Percentiles rank a stretch among this genome's conserved stretches.
These are phyloP conservation scores for Canavalia ensiformis DNA, from an alignment of 306 rosid genomes.

Conservation along the genomic window DNA sequence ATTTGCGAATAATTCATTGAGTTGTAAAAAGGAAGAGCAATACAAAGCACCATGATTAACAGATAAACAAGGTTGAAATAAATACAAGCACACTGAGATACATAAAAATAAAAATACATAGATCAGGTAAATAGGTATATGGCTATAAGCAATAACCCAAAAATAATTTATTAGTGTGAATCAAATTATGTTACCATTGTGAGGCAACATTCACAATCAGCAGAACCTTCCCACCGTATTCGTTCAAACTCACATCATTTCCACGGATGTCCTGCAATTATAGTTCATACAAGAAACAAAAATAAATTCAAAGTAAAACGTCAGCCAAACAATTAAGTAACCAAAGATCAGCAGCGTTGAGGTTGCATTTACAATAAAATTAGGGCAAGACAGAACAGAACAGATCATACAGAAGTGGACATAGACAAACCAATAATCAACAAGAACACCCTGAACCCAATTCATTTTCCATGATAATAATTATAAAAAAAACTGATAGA, in stretches of 20 bases:
- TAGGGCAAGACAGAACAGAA: not conserved
- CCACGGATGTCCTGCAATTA: constrained; percentile 78
- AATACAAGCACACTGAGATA: not conserved
- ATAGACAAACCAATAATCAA: constrained; percentile 12
- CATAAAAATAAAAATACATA: not conserved
- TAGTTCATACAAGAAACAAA: constrained; percentile 45
- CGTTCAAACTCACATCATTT: constrained; percentile 74
- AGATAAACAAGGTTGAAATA: constrained; percentile 25
- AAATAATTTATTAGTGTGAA: constrained; percentile 13
- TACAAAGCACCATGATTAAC: constrained; percentile 9
- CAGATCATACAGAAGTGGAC: not conserved
- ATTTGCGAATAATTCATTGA: not conserved
- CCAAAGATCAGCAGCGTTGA: not conserved
- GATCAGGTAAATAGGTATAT: constrained; percentile 10
- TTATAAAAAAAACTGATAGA: not conserved
- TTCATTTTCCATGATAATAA: not conserved
- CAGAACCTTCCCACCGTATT: constrained; percentile 79
- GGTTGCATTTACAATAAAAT: not conserved
- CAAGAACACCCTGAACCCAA: constrained; percentile 11
- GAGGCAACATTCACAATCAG: constrained; percentile 94
- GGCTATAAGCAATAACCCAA: constrained; percentile 8
- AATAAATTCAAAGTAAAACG: not conserved
- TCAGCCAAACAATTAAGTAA: constrained; percentile 6
- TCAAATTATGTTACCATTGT: constrained; percentile 64
- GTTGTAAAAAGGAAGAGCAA: constrained; percentile 17